phyloP scores from a whole-genome alignment of 176 grass and related monocot species.

The Themeda triandra region DNA sequence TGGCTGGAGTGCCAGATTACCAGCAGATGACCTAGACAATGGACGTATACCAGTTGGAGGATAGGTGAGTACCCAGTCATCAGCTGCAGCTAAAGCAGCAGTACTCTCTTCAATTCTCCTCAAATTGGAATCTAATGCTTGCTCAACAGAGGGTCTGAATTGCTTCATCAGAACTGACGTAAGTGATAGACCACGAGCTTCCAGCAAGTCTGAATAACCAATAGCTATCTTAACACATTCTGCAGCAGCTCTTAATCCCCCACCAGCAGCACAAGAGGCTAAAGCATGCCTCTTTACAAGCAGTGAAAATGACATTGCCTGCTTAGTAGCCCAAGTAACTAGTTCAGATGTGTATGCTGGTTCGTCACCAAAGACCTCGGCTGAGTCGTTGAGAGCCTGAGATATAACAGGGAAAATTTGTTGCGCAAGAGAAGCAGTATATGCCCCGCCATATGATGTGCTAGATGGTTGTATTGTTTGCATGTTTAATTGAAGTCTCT shows the following conservation, averaged over 20 bases:
- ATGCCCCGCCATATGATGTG: slow-evolving; percentile 66
- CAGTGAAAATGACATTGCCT: slow-evolving; percentile 60
- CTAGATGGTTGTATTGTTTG: slow-evolving; percentile 74
- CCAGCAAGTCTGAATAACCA: slow-evolving; percentile 77
- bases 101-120: slow-evolving; percentile 90
- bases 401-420: slow-evolving; percentile 85
- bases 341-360: slow-evolving; percentile 76
- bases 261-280: slow-evolving; percentile 70
- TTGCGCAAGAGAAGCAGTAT: slow-evolving; percentile 75
- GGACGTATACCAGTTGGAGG: slow-evolving; percentile 56
- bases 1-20: slow-evolving; percentile 51
- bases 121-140: slow-evolving; percentile 82
- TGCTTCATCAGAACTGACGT: slow-evolving; percentile 75
- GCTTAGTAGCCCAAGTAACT: slow-evolving; percentile 75
- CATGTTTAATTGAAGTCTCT: slow-evolving; percentile 87
- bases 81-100: slow-evolving; percentile 84
- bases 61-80: slow-evolving; percentile 84
- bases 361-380: slow-evolving; percentile 81
- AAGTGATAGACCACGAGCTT: slow-evolving; percentile 81
- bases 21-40: slow-evolving; percentile 54
- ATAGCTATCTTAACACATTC: slow-evolving; percentile 87
- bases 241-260: slow-evolving; percentile 74
- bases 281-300: slow-evolving; percentile 88
- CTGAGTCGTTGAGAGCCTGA: slow-evolving; percentile 80
- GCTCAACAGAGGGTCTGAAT: slow-evolving; percentile 78